phyloP scores from a whole-genome alignment of 805 yeast genomes.

The Hanseniaspora occidentalis region DNA sequence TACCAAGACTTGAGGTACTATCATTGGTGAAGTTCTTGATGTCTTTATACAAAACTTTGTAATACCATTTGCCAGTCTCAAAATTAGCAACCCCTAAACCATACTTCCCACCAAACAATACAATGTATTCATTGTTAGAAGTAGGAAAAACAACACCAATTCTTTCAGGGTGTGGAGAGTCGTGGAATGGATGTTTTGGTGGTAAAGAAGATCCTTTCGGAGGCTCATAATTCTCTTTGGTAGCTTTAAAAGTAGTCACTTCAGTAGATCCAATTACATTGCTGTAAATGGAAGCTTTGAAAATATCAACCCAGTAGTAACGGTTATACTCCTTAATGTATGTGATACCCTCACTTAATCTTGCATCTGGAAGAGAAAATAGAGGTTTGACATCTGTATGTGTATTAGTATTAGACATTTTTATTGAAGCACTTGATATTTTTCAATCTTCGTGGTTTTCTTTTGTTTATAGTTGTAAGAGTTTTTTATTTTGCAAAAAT shows the following conservation, averaged over 20 bases:
- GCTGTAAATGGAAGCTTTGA: constrained; percentile 25
- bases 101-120: constrained; percentile 48
- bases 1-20: constrained; percentile 8
- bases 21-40: constrained; percentile 16
- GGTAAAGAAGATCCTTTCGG: constrained; percentile 3
- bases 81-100: constrained; percentile 54
- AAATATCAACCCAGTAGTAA: constrained; percentile 31
- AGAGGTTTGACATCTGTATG: neutral
- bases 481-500: too few species aligned
- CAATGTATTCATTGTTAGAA: constrained; percentile 32
- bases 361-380: constrained; percentile 5
- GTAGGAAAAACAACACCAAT: constrained; percentile 70
- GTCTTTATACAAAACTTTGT: constrained; percentile 24
- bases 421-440: too few species aligned
- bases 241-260: constrained; percentile 10
- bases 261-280: constrained; percentile 10
- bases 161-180: constrained; percentile 22
- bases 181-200: constrained; percentile 8
- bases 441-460: neutral
- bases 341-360: constrained; percentile 57
- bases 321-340: constrained; percentile 45
- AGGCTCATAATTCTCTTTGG: constrained; percentile 28
- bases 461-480: too few species aligned
- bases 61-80: constrained; percentile 25
- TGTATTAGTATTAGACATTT: too few species aligned